Evolutionary conservation across 805 yeast genomes (phyloP), one percentile per base, ranked within the genome.

Genomic region (Saturnispora kantuleensis): DNA sequence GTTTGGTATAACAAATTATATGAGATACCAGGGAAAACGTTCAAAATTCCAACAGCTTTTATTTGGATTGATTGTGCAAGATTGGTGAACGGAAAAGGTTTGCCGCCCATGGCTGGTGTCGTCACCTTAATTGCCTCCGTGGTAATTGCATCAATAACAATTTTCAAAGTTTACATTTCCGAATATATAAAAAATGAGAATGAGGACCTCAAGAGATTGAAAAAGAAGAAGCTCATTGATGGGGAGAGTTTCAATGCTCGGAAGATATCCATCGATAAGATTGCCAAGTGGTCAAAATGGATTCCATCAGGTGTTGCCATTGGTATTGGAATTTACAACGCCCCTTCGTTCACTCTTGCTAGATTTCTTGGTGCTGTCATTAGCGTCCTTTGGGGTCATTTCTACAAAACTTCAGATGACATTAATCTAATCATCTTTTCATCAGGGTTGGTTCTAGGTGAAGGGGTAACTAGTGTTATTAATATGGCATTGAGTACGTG

Each of bases 51-150:
- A 4, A 93, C 98, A 0, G 96, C 97, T 0, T 77, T 87, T 3
- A 87, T 90, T 17, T 90, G 98, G 98, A 81, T 90, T 37, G 97
- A 90, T 60, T 89, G 97, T 59, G 87, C 97, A 1, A 68, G 98
- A 46, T 69, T 90, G 33, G 96, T 90, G 30, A 84, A 90, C 1
- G 98, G 97, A 1, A 73, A 81, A 45, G 96, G 95, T 0, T 67
- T 93, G 18, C 98, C 98, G 0, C 84, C 87, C 0, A 73, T 74
- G 47, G 96, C 88, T 0, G 64, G 70, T 46, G 74, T 69, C 42
- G 74, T 77, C 52, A 72, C 86, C 0, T 56, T 82, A 4, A 47
- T 68, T 0, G 78, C 87, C 55, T 94, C 90, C 0, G 48, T 74
- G 1, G 52, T 79, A 0, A 88, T 89, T 62, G 95, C 81, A 1